Percentiles rank a stretch among this genome's conserved stretches.
phyloP scores from a whole-genome alignment of 306 rosid species.

The Prunus kanzakura region DNA sequence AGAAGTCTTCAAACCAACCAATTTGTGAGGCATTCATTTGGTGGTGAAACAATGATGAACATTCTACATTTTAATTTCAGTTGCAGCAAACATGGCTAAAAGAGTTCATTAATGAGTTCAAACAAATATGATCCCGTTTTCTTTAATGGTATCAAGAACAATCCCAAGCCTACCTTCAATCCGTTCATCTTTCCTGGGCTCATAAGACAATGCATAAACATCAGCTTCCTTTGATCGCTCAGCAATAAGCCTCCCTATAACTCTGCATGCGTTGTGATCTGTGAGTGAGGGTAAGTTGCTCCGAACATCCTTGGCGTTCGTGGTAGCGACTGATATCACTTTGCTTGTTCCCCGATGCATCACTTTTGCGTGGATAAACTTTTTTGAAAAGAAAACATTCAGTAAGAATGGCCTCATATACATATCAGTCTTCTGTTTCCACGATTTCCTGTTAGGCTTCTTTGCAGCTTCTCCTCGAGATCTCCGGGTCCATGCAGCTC shows the following conservation, averaged over 20 bases:
- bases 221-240: conserved; percentile 88
- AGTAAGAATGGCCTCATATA: conserved; percentile 77
- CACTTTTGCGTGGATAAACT: conserved; percentile 70
- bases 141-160: conserved; percentile 72
- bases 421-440: conserved; percentile 89
- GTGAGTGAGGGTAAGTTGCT: conserved; percentile 58
- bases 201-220: conserved; percentile 74
- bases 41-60: conserved; percentile 1
- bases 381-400: conserved; percentile 75
- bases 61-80: neutral
- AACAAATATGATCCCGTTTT: conserved; percentile 65
- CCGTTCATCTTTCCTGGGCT: conserved; percentile 70
- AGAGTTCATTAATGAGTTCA: neutral
- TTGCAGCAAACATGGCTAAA: neutral
- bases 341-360: conserved; percentile 87
- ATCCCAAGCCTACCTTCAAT: conserved; percentile 82
- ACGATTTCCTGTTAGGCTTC: conserved; percentile 66
- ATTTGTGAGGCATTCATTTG: no score
- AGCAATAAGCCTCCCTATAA: conserved; percentile 78
- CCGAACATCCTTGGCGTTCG: conserved; percentile 75
- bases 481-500: conserved; percentile 82
- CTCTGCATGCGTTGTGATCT: conserved; percentile 66
- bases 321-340: conserved; percentile 87
- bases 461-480: conserved; percentile 77
- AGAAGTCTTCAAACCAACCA: no score